phyloP scores from a whole-genome alignment of 345 rosid species.

The Citrus unshiu region DNA sequence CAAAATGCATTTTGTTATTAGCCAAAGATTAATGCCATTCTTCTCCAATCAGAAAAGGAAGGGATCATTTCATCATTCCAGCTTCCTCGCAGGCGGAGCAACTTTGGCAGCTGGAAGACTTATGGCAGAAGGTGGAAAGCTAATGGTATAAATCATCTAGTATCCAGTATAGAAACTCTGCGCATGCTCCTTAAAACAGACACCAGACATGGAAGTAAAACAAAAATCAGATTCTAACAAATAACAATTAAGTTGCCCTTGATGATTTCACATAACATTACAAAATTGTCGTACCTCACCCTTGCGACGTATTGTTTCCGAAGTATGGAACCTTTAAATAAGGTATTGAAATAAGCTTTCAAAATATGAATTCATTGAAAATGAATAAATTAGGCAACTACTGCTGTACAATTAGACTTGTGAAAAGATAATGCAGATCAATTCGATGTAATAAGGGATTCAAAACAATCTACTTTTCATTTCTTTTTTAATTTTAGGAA shows the following conservation, averaged over 20 bases:
- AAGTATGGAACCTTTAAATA: not conserved
- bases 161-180: not conserved
- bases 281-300: not conserved
- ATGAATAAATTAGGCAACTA: not conserved
- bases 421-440: not conserved
- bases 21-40: not conserved
- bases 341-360: not conserved
- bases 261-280: not conserved
- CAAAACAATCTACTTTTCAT: not conserved
- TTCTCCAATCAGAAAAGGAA: slow-evolving; percentile 47
- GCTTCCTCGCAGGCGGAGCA: slow-evolving; percentile 53
- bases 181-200: not conserved
- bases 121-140: slow-evolving; percentile 37
- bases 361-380: not conserved
- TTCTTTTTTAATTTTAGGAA: not conserved
- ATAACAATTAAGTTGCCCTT: not conserved
- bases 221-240: not conserved
- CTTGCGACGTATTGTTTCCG: not conserved
- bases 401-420: not conserved
- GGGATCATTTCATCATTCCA: slow-evolving; percentile 57
- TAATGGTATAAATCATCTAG: slow-evolving; percentile 27
- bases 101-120: slow-evolving; percentile 55
- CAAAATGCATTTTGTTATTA: not conserved
- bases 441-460: not conserved
- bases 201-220: not conserved